Base-by-base conservation (phyloP, 805 yeast species). In the Candida stauntonica region DNA sequence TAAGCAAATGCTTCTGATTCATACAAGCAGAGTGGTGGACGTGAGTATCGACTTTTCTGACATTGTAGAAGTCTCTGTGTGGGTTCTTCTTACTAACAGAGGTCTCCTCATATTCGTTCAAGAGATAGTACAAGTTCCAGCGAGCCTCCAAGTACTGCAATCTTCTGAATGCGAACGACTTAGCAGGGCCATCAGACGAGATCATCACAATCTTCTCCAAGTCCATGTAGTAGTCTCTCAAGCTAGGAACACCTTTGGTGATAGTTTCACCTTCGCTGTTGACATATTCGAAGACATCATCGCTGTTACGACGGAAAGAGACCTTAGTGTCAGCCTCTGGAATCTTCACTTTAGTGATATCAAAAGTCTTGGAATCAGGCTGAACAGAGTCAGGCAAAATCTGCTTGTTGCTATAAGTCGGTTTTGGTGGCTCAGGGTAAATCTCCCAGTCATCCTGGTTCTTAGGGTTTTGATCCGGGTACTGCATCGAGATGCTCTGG, bases 1-100 rank as follows among this genome's bases (percentile, higher is more conserved):
- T 81, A 48, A 93, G 69, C 53, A 93, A 67, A 66, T 93, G 99
- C 63, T 93, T 93, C 65, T 93, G 99, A 57, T 94, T 94, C 98
- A 94, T 94, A 62, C 97, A 89, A 9, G 99, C 99, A 8, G 96
- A 86, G 61, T 94, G 99, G 61, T 93, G 99, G 52, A 93, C 96
- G 70, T 93, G 99, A 15, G 98, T 93, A 58, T 91, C 99, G 27
- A 93, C 97, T 60, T 91, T 91, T 66, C 98, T 78, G 31, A 88
- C 96, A 55, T 91, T 91, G 66, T 91, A 91, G 58, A 91, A 93
- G 62, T 91, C 99, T 61, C 99, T 79, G 60, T 93, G 99, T 5
- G 98, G 98, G 49, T 89, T 89, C 44, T 79, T 77, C 63, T 93
- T 93, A 8, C 95, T 81, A 47, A 86, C 93, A 14, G 89, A 79